These are phyloP conservation scores for Angophora floribunda DNA, from an alignment of 345 rosid species.

Conservation along the genomic window DNA sequence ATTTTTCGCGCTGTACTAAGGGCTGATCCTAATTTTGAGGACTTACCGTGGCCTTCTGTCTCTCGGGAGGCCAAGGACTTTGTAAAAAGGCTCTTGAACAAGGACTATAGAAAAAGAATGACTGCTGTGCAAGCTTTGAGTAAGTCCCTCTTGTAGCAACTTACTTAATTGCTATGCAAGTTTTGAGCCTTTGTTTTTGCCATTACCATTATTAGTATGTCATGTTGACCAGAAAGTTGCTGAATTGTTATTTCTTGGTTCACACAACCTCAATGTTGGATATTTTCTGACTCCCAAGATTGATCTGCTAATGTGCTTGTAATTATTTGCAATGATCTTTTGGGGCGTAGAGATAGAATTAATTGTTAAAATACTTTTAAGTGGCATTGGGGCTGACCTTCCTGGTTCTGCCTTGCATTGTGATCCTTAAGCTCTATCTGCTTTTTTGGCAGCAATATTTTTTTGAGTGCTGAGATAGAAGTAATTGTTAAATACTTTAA, in stretches of 20 bases:
- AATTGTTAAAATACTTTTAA: not conserved
- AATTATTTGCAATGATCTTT: not conserved
- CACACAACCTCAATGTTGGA: not conserved
- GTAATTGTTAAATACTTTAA: not conserved
- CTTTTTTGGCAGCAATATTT: not conserved
- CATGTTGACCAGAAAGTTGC: not conserved
- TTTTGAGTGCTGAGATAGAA: not conserved
- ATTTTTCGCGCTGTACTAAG: constrained; percentile 88
- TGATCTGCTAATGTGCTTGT: not conserved
- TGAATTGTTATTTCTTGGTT: not conserved
- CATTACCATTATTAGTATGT: not conserved
- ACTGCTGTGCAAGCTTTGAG: constrained; percentile 90
- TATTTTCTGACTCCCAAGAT: not conserved
- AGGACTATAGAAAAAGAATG: constrained; percentile 95
- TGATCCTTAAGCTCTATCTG: not conserved
- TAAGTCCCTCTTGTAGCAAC: constrained; percentile 19
- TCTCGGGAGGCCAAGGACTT: constrained; percentile 84
- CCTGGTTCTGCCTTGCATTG: not conserved
- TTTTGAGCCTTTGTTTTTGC: not conserved
- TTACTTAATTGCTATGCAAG: not conserved
- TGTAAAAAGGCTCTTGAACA: constrained; percentile 77
- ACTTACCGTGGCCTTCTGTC: constrained; percentile 87
- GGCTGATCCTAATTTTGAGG: constrained; percentile 79
- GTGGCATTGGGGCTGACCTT: not conserved
- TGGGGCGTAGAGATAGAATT: not conserved